Evolutionary conservation across 2,329 filamentous ascomycete genomes (phyloP), one percentile per base, ranked within the genome.

Genomic region (Penicillium verrucosum): DNA sequence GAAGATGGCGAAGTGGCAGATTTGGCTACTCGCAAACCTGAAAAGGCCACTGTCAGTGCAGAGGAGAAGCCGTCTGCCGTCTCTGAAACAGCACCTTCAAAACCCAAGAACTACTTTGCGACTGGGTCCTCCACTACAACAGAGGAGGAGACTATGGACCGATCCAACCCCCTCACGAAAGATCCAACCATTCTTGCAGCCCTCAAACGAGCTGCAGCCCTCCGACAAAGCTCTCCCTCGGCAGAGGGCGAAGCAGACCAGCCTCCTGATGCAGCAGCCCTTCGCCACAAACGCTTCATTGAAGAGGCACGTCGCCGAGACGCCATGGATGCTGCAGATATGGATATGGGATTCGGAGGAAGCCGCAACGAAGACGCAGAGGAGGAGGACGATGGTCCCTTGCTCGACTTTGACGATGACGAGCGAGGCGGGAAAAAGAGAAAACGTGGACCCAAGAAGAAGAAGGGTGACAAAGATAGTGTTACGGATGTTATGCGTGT

Each of bases 311-410:
- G 68, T 43, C 72, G 73, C 10, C 77, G 77, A n/a, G 75, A 86
- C 54, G 88, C 89, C 64, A 84, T 92, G 46, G 93, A 97, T 70
- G 85, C 92, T 46, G 87, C 93, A 56, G 93, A 99, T 75, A 83
- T 99, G 76, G 94, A 99, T 69, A 85, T 97, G 80, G 93, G 92
- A 58, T 97, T 99, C 69, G 94, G 94, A 34, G 90, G 87, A 21
- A 94, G 89, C 68, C 83, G 93, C 29, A 88, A 90, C 67, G 92
- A 90, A 52, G 94, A 97, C 68, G 92, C 92, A 48, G 92, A 92
- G 58, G 92, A 96, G 61, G 83, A 88, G 61, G 89, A 61, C 6
- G 46, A 92, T 40, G 70, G 76, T 73, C 92, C 53, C 85, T 84
- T 38, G 77, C 85, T 66, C 90, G 72, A 75, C 55, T 72, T 70